Evolutionary conservation across 257 asterid genomes (phyloP), one percentile per base, ranked within the genome.

Genomic region (Fraxinus quadrangulata): DNA sequence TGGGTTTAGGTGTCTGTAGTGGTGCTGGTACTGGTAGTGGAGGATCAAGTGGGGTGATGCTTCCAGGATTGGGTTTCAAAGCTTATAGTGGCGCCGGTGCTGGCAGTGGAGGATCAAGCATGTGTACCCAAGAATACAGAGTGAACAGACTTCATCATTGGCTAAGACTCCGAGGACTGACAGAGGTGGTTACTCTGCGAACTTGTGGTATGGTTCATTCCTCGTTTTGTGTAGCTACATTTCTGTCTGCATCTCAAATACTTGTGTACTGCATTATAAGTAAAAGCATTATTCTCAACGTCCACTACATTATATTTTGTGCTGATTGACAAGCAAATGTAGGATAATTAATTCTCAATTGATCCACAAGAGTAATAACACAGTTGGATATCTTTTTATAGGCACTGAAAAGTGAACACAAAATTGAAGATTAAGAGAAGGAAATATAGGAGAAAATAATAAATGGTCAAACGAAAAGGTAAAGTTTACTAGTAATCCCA

Each of bases 91-190:
- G 68, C 47, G 39, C 81, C 23, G 83, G 84, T 33, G 30, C 24
- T 26, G 75, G 75, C 33, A 78, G 81, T 70, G 89, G 84, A 47
- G 88, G 85, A 71, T 67, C 83, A 68, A 82, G 76, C 87, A 87
- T 82, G 77, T 85, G 75, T 90, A 90, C 74, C 96, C 92, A 12
- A 85, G 39, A 78, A 37, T 70, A 70, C 88, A 78, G 79, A 73
- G 76, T 70, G 96, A 84, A 77, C 90, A 84, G 49, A 75, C 80
- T 49, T 81, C 89, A 0, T 75, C 89, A 21, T 76, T 84, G 75
- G 83, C 80, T 54, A 84, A 76, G 78, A 61, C 77, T 80, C 84
- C 85, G 1, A 80, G 86, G 76, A 65, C 78, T 83, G 72, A 82
- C 70, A 88, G 85, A 56, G 51, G 83, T 81, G 88, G 86, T 42